A percentile compares a stretch with the other conserved stretches of the same genome.
Evolutionary conservation across 2,329 filamentous ascomycete genomes (phyloP).

Genomic region (Gnomoniopsis smithogilvyi): DNA sequence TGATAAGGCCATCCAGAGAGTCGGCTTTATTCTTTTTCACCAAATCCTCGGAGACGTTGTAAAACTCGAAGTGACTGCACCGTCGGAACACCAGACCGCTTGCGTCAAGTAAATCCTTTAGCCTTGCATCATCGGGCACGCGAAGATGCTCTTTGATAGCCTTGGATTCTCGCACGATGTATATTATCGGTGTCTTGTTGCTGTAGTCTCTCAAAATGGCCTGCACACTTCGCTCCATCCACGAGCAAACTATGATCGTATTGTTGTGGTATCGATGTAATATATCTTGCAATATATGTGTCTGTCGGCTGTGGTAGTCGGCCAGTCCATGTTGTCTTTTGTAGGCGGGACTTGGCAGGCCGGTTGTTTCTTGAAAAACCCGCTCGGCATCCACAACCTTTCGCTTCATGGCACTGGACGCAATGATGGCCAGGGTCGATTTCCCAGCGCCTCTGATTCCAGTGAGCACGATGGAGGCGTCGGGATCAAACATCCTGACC

Average conservation of each 20-base stretch:
- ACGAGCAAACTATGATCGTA: conserved; percentile 70
- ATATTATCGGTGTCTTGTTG: conserved; percentile 65
- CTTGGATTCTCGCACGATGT: conserved; percentile 62
- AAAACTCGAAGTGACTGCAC: conserved; percentile 74
- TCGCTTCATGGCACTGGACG: conserved; percentile 66
- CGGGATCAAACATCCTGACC: conserved; percentile 44
- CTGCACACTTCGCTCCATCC: conserved; percentile 63
- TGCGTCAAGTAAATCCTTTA: conserved; percentile 55
- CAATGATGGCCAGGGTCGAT: conserved; percentile 72
- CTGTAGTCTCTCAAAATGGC: conserved; percentile 59
- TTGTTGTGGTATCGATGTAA: conserved; percentile 56
- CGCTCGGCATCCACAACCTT: conserved; percentile 68
- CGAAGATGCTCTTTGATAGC: conserved; percentile 63
- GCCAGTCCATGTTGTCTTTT: conserved; percentile 59
- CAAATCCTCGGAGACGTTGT: conserved; percentile 61
- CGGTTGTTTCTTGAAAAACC: conserved; percentile 62
- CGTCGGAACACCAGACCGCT: conserved; percentile 58
- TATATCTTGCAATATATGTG: conserved; percentile 57
- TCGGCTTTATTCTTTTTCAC: conserved; percentile 27
- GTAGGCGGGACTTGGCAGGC: conserved; percentile 59
- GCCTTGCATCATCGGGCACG: conserved; percentile 51
- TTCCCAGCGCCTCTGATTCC: conserved; percentile 74
- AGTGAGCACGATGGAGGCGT: conserved; percentile 70
- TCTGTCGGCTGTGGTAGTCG: conserved; percentile 62
- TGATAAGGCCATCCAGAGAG: conserved; percentile 25